Percentiles rank a stretch among this genome's conserved stretches.
phyloP scores from a whole-genome alignment of 805 yeast genomes.

The Lachancea mirantina region DNA sequence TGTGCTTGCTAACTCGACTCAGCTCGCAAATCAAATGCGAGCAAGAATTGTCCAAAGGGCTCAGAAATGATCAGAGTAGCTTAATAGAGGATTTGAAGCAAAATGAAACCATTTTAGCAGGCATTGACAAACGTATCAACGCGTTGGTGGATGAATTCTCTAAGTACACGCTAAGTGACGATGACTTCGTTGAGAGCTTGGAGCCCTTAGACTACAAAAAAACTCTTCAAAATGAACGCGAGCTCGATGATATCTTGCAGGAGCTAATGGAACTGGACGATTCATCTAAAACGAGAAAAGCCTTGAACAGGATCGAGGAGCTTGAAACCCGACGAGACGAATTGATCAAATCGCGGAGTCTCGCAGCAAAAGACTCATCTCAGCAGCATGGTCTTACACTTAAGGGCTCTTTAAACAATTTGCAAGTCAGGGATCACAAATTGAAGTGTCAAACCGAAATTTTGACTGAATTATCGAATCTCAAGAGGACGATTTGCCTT shows the following conservation, averaged over 20 bases:
- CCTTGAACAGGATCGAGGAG: conserved; percentile 18
- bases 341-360: conserved; percentile 16
- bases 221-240: conserved; percentile 14
- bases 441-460: no score
- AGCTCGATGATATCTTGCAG: conserved; percentile 29
- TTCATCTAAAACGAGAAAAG: conserved; percentile 24
- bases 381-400: no score
- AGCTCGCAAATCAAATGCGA: conserved; percentile 74
- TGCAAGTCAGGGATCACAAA: no score
- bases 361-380: no score
- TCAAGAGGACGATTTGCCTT: conserved; percentile 19
- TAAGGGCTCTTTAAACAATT: no score
- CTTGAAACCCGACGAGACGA: conserved; percentile 28
- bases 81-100: conserved; percentile 23
- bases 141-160: no score
- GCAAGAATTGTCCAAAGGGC: conserved; percentile 54
- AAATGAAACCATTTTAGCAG: not conserved
- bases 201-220: conserved; percentile 1
- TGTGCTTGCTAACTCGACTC: conserved; percentile 53
- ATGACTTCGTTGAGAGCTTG: conserved; percentile 5
- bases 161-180: no score
- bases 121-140: conserved; percentile 32
- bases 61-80: conserved; percentile 45
- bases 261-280: conserved; percentile 35
- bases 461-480: conserved; percentile 20